Percentiles rank a stretch among this genome's conserved stretches.
Conservation (phyloP, 2,329 filamentous ascomycete species). For the Pyrenochaeta sp. region DNA sequence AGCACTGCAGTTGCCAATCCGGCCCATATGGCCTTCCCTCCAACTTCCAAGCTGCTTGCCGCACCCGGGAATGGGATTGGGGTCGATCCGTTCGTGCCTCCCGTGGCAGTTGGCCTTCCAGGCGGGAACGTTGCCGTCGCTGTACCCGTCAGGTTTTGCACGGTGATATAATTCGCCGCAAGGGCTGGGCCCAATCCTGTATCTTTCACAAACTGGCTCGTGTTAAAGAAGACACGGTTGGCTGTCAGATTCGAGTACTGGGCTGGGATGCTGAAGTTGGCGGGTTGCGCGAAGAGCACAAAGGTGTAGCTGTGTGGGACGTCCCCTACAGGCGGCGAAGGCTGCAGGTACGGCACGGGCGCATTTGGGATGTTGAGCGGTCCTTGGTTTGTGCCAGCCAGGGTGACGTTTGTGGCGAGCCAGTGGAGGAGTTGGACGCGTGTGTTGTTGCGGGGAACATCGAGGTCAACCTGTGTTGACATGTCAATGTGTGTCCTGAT, state of each 20-base stretch:
- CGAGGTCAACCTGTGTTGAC: constrained; percentile 31
- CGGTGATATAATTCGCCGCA: constrained; percentile 52
- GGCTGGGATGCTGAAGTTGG: constrained; percentile 35
- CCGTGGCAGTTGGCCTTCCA: constrained; percentile 23
- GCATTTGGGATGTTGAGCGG: constrained; percentile 21
- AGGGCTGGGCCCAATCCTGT: constrained; percentile 38
- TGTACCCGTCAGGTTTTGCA: constrained; percentile 39
- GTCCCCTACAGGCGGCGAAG: constrained; percentile 40
- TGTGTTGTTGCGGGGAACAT: constrained; percentile 39
- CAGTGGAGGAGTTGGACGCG: constrained; percentile 44
- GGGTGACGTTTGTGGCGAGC: constrained; percentile 39
- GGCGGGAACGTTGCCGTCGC: constrained; percentile 30
- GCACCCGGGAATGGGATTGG: constrained; percentile 22
- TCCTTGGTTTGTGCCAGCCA: constrained; percentile 9
- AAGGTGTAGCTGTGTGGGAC: constrained; percentile 40
- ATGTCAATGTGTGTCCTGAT: background rate
- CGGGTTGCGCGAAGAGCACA: constrained; percentile 37
- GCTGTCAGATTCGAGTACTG: constrained; percentile 41
- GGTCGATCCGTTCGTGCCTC: background rate
- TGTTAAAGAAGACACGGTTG: constrained; percentile 45
- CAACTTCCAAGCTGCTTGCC: constrained; percentile 10
- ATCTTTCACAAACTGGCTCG: constrained; percentile 44
- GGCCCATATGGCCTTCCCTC: constrained; percentile 21
- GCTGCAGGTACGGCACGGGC: constrained; percentile 35
- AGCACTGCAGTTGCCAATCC: constrained; percentile 23